Evolutionary conservation across 2,329 filamentous ascomycete species (phyloP), one percentile per base, ranked within the genome.

Genomic region (Botrytis sinoallii): DNA sequence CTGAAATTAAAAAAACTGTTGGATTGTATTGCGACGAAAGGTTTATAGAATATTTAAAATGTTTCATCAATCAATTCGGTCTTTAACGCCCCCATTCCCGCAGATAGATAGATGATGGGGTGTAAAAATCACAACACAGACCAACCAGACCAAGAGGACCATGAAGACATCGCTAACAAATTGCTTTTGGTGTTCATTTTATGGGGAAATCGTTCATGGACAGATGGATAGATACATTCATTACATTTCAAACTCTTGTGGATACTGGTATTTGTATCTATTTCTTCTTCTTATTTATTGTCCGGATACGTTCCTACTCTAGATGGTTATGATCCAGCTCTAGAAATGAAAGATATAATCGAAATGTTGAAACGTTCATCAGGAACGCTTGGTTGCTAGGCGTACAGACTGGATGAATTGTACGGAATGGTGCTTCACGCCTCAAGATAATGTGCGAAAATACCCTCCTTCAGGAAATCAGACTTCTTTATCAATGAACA

Each of bases 11-110:
- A 32, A 32, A 32, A 32, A n/a, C 3, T n/a, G 20, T 35, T 35
- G 16, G 42, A 60, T 70, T 70, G 22, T 65, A 48, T 71, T 65
- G 59, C 20, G 60, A 71, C 25, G 20, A 40, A 55, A 32, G 35
- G 18, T 57, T 66, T 35, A 71, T 55, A 65, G 46, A 20, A 66
- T 46, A 18, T 32, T 72, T 12, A 44, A 42, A 48, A 32, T 57
- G 46, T 72, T 67, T 67, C 46, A 44, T 72, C 12, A 55, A 66
- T 55, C 38, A 67, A 64, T 44, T 57, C 48, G n/a, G 25, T 38
- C n/a, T 40, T 35, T 12, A 10, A 64, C 22, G 38, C 16, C 57
- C 22, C 63, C 29, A 46, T 66, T 48, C 63, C 61, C 42, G 29
- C 63, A 48, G 44, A 66, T 48, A 55, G 25, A n/a, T 55, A 55